A percentile compares a stretch with the other conserved stretches of the same genome.
These are phyloP conservation scores for Tetrahymena malaccensis DNA, from an alignment of 73 alveolate genomes.

Conservation along the genomic window DNA sequence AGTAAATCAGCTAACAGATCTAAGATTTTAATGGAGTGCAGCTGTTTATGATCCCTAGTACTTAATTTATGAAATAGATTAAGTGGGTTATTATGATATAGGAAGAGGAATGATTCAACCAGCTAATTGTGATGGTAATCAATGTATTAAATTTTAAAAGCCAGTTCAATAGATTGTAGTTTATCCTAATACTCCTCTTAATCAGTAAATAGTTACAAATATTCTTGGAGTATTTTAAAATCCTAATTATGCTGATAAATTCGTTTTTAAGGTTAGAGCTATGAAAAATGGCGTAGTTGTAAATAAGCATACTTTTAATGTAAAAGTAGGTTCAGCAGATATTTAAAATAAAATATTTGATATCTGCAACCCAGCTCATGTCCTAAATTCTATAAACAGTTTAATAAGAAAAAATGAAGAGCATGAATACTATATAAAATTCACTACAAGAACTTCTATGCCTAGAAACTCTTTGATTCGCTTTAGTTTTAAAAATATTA, in stretches of 20 bases:
- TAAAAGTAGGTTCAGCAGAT: neutral
- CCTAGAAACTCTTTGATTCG: neutral
- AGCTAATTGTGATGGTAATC: neutral
- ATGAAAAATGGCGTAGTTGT: neutral
- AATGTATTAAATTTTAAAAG: neutral
- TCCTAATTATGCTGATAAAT: neutral
- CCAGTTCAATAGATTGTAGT: neutral
- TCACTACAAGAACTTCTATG: neutral
- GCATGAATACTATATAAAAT: neutral
- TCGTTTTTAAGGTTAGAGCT: neutral
- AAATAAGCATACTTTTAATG: neutral
- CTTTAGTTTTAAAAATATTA: neutral
- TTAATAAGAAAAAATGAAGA: neutral
- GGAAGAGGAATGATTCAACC: neutral
- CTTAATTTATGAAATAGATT: neutral
- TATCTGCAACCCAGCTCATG: neutral
- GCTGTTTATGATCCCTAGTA: neutral
- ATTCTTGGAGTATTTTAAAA: neutral
- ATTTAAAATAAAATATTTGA: neutral
- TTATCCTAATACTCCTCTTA: neutral
- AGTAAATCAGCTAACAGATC: neutral
- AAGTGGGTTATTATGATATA: neutral
- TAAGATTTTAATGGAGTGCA: neutral
- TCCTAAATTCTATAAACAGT: neutral
- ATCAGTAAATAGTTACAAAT: neutral